Evolutionary conservation across 805 yeast species (phyloP).

Genomic region (Monosporozyma aquatica): DNA sequence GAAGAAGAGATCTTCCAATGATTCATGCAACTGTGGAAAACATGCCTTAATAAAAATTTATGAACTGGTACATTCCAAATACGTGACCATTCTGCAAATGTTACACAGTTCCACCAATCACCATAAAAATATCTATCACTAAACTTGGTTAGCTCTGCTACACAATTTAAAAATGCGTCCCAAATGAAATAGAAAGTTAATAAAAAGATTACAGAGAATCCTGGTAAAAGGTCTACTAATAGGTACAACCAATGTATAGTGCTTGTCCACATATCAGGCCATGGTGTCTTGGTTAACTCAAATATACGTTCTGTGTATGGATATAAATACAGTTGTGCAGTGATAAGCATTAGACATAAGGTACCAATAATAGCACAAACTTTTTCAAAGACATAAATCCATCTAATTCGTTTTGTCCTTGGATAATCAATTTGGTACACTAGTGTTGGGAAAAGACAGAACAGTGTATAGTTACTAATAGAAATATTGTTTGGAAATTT

Average conservation of each 20-base stretch:
- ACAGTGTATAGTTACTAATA: constrained; percentile 57
- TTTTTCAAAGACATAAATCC: constrained; percentile 63
- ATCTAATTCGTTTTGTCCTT: constrained; percentile 57
- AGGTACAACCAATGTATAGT: constrained; percentile 26
- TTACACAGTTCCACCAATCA: constrained; percentile 94
- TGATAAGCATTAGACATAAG: constrained; percentile 67
- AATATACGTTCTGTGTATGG: constrained; percentile 61
- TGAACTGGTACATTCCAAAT: constrained; percentile 96
- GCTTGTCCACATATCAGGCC: constrained; percentile 19
- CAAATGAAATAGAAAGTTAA: constrained; percentile 83
- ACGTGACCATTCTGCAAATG: constrained; percentile 89
- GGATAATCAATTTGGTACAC: constrained; percentile 81
- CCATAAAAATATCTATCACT: constrained; percentile 92
- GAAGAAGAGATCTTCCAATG: constrained; percentile 55
- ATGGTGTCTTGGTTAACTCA: constrained; percentile 34
- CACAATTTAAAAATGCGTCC: constrained; percentile 85
- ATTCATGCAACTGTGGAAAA: constrained; percentile 82
- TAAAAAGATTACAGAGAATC: constrained; percentile 67
- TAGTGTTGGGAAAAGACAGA: constrained; percentile 81
- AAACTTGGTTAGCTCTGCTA: constrained; percentile 80
- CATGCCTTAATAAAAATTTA: constrained; percentile 80
- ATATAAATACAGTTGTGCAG: constrained; percentile 66
- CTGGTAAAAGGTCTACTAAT: constrained; percentile 66
- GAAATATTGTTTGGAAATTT: constrained; percentile 69
- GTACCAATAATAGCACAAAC: constrained; percentile 79